These are phyloP conservation scores for Apiotrichum veenhuisii DNA, from an alignment of 1,284 basidiomycete genomes.

Conservation along the genomic window DNA sequence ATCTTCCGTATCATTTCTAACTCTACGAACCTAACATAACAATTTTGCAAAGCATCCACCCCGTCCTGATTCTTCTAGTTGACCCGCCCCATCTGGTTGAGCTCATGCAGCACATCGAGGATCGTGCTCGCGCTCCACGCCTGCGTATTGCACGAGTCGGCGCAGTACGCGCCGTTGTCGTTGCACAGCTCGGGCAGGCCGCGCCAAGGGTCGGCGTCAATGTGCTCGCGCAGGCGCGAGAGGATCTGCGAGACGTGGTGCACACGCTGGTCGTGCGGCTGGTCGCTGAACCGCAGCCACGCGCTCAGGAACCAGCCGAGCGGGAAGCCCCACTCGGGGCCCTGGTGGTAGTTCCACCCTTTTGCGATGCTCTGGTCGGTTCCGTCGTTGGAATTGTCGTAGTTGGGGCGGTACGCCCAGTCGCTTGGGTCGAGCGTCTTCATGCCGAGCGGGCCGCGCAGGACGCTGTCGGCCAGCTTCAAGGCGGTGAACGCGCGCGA, in stretches of 20 bases:
- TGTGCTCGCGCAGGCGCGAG: conserved; percentile 65
- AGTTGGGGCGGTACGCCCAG: conserved; percentile 78
- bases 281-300: conserved; percentile 72
- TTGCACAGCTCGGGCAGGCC: conserved; percentile 90
- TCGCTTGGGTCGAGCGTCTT: conserved; percentile 85
- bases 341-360: conserved; percentile 70
- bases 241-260: conserved; percentile 73
- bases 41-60: too few species aligned
- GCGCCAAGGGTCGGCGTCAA: conserved; percentile 77
- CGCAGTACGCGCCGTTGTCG: conserved; percentile 69
- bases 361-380: conserved; percentile 77
- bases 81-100: conserved; percentile 50
- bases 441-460: conserved; percentile 85
- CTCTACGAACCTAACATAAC: too few species aligned
- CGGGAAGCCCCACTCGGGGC: conserved; percentile 85
- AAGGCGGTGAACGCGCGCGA: conserved; percentile 74
- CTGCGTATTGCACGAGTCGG: conserved; percentile 84
- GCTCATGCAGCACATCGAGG: conserved; percentile 76
- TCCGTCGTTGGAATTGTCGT: conserved; percentile 88
- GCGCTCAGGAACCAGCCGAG: conserved; percentile 92
- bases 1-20: too few species aligned
- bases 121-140: conserved; percentile 88
- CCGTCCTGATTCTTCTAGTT: not conserved
- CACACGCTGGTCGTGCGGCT: conserved; percentile 61
- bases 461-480: conserved; percentile 66